Conservation (phyloP, 2,329 filamentous ascomycete genomes). For the Basipetospora chlamydospora region DNA sequence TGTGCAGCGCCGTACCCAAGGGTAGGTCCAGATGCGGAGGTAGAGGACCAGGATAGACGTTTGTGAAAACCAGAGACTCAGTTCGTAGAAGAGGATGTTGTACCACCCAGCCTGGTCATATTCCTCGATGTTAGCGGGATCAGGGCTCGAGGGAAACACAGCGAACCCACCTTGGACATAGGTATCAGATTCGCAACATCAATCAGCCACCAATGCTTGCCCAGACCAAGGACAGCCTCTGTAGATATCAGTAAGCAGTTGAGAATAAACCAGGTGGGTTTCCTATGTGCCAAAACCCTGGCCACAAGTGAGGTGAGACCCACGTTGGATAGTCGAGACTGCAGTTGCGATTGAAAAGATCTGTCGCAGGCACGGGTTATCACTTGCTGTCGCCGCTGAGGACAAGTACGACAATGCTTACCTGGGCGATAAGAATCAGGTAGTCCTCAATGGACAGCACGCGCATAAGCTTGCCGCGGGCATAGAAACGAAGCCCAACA, state of each 20-base stretch:
- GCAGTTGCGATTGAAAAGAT: not conserved
- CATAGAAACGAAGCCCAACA: not conserved
- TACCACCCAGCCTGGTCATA: not conserved
- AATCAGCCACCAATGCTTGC: not conserved
- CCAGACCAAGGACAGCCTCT: not conserved
- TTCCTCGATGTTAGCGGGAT: too few relatives aligned
- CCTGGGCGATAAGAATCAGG: not conserved
- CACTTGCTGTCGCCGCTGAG: not conserved
- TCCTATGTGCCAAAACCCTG: too few relatives aligned
- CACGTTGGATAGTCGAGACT: not conserved
- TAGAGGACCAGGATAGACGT: not conserved
- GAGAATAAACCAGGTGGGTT: not conserved
- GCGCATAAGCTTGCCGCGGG: not conserved
- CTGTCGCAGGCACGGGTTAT: not conserved
- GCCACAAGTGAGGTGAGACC: not conserved
- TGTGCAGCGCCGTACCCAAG: conserved; percentile 1
- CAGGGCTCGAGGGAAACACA: not conserved
- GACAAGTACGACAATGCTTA: not conserved
- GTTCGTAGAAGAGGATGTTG: not conserved
- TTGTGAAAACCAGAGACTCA: not conserved
- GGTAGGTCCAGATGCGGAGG: conserved; percentile 1
- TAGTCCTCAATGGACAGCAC: not conserved
- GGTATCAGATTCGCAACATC: not conserved
- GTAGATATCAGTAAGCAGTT: not conserved
- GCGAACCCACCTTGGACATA: not conserved